Evolutionary conservation across 345 rosid species (phyloP), one percentile per base, ranked within the genome.

Genomic region (Euclidium syriacum): DNA sequence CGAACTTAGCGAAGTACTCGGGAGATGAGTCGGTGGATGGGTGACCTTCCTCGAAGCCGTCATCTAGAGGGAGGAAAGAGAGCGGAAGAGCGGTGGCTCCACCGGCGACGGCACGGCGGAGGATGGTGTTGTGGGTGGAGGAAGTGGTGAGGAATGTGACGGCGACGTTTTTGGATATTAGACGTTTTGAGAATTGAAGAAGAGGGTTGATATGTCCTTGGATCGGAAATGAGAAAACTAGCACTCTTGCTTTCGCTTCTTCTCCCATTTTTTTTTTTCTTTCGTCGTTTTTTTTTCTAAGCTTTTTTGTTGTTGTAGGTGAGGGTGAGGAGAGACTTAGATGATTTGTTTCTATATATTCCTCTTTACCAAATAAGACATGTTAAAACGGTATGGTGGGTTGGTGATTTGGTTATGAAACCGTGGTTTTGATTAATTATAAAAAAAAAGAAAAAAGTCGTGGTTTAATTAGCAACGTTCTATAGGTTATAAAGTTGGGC

Each of bases 181-280:
- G 29, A 39, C 83, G 83, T 51, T 83, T 83, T 24, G 82, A 75
- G 79, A 83, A 80, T 32, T 81, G 83, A 49, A 81, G 73, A 39
- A 79, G 65, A 19, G 90, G 90, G 55, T 75, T 84, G 7, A 84
- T 62, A 73, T 76, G 88, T 6, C 91, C 86, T 68, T 77, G 86
- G 5, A 32, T 14, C 1, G 84, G 77, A 18, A 65, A 75, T 0
- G 80, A 40, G 17, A 78, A 9, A 12, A 81, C 73, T 44, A 79
- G 47, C 12, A 76, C 75, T 10, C 62, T 50, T 20, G 65, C 29
- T 52, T 52, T 71, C 2, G 65, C 19, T 17, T 54, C 43, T 55
- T 70, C 74, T 70, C 74, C 74, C 74, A 62, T 70, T 46, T 53
- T 52, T 14, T 33, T 2, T 17, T 4, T 6, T n/a, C n/a, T n/a